phyloP scores from a whole-genome alignment of 176 grass and related monocot genomes.

The Cocos nucifera region DNA sequence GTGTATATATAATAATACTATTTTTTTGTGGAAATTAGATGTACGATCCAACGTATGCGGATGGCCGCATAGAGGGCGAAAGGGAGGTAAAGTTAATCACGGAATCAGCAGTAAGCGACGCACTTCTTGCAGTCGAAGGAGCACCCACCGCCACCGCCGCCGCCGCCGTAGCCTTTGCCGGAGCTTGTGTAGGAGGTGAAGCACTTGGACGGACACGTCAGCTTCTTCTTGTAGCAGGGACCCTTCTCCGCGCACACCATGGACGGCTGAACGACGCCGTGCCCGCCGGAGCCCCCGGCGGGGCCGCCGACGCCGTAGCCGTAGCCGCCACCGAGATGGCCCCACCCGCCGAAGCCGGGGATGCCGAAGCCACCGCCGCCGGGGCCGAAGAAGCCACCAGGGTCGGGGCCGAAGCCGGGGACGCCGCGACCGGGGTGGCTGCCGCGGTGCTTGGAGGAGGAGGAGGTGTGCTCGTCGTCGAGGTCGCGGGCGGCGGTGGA shows the following conservation, averaged over 20 bases:
- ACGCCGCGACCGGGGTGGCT: conserved; percentile 10
- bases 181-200: conserved; percentile 45
- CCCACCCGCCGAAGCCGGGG: conserved; percentile 35
- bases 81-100: no score
- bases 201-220: conserved; percentile 44
- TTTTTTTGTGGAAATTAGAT: no score
- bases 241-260: conserved; percentile 42
- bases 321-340: conserved; percentile 26
- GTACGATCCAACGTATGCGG: no score
- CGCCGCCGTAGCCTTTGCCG: conserved; percentile 31
- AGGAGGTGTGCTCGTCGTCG: neutral
- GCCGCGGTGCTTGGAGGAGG: neutral
- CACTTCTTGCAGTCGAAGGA: conserved; percentile 57
- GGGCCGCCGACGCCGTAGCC: conserved; percentile 21
- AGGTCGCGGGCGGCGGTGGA: conserved; percentile 25
- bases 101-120: conserved; percentile 32
- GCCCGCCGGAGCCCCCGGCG: conserved; percentile 23
- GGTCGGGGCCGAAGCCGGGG: conserved; percentile 34
- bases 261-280: conserved; percentile 32
- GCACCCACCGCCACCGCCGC: conserved; percentile 44
- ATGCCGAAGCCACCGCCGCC: conserved; percentile 13
- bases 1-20: no score
- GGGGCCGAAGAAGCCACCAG: conserved; percentile 23
- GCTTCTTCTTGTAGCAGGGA: conserved; percentile 34
- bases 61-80: no score